Percentiles rank a stretch among this genome's conserved stretches.
These are phyloP conservation scores for Polychytrium aggregatum DNA, from an alignment of 192 early-diverging fungal genomes.

Conservation along the genomic window DNA sequence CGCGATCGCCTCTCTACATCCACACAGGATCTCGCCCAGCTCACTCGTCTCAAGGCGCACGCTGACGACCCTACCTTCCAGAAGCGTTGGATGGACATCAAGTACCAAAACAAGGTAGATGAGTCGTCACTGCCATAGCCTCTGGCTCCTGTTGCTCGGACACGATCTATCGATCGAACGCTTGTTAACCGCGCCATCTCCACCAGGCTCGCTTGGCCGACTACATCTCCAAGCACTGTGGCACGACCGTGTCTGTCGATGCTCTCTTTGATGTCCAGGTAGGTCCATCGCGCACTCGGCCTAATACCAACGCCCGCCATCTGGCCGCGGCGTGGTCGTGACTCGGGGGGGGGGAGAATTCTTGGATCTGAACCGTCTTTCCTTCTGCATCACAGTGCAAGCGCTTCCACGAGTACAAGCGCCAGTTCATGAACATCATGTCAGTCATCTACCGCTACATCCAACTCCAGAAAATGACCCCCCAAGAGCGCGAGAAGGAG, in stretches of 20 bases:
- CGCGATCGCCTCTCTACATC: too few species aligned
- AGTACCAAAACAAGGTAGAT: conserved; percentile 74
- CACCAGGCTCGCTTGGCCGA: conserved; percentile 62
- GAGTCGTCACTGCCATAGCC: too few species aligned
- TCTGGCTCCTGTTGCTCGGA: too few species aligned
- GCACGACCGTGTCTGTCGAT: conserved; percentile 66
- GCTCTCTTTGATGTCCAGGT: conserved; percentile 91
- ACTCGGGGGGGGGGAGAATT: too few species aligned
- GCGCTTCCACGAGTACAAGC: conserved; percentile 99
- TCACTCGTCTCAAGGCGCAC: conserved; percentile 52
- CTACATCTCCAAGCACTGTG: conserved; percentile 60
- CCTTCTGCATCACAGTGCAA: too few species aligned
- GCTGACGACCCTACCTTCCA: conserved; percentile 63
- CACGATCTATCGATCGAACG: too few species aligned
- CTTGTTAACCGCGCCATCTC: too few species aligned
- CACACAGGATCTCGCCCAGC: conserved; percentile 49
- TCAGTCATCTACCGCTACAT: conserved; percentile 91
- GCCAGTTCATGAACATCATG: conserved; percentile 98
- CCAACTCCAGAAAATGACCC: conserved; percentile 65
- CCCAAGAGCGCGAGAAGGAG: conserved; percentile 49
- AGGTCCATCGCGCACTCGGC: too few species aligned
- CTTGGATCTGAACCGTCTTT: too few species aligned
- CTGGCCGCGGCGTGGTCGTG: too few species aligned
- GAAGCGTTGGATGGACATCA: conserved; percentile 79
- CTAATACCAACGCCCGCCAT: too few species aligned